These are phyloP conservation scores for Solanum hybrid DNA, from an alignment of 305 asterid genomes.

Conservation along the genomic window DNA sequence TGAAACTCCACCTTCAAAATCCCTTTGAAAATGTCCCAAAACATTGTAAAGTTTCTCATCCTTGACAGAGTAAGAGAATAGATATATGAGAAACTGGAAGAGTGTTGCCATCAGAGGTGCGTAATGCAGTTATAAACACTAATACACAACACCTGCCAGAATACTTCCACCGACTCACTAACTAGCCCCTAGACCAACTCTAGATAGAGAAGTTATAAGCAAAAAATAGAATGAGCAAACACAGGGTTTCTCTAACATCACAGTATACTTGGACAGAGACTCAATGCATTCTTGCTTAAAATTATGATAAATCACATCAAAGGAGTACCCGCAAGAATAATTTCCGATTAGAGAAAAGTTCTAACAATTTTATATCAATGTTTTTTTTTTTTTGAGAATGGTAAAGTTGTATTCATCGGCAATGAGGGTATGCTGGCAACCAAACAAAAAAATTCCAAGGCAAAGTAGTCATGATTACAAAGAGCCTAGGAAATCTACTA, in stretches of 20 bases:
- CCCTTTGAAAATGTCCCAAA: constrained; percentile 94
- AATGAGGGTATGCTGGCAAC: too few species aligned
- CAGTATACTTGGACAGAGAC: not conserved
- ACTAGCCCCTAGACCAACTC: not conserved
- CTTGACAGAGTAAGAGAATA: constrained; percentile 32
- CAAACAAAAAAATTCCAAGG: too few species aligned
- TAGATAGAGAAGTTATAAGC: not conserved
- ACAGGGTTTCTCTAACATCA: not conserved
- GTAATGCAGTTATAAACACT: not conserved
- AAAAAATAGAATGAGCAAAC: not conserved
- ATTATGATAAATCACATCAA: not conserved
- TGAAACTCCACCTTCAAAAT: constrained; percentile 95
- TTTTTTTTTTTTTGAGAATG: not conserved
- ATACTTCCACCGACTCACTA: not conserved
- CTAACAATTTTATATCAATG: not conserved
- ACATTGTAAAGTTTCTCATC: constrained; percentile 83
- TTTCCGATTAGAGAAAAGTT: not conserved
- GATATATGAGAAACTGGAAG: constrained; percentile 9
- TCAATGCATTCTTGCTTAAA: not conserved
- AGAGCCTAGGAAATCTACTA: too few species aligned
- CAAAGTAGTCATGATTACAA: too few species aligned
- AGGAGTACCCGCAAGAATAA: not conserved
- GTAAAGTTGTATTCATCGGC: too few species aligned
- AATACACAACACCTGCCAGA: not conserved
- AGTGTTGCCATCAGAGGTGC: not conserved